Conservation (phyloP, 2,329 filamentous ascomycete genomes). For the Epichloe festucae region DNA sequence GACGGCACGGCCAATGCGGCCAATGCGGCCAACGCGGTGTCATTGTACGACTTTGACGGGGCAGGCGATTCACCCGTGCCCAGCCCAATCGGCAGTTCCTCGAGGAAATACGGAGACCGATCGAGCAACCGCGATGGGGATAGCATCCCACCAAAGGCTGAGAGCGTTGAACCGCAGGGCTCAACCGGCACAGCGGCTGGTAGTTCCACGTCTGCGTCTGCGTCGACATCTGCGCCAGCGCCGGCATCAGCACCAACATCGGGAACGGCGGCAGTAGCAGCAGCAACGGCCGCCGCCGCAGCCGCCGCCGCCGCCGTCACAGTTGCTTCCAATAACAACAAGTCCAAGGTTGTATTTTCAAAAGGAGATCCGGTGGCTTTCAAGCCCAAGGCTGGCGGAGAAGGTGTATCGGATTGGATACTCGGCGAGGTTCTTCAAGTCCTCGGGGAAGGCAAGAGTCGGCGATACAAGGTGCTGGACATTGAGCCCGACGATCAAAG, state of each 20-base stretch:
- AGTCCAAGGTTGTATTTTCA: constrained; percentile 42
- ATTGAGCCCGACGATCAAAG: constrained; percentile 61
- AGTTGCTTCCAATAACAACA: constrained; percentile 13
- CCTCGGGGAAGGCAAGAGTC: constrained; percentile 61
- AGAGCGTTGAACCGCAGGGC: constrained; percentile 42
- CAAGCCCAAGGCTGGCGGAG: constrained; percentile 42
- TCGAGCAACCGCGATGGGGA: constrained; percentile 32
- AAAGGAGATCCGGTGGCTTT: constrained; percentile 55
- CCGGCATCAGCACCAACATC: background rate
- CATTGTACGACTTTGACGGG: constrained; percentile 32
- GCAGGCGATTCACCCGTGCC: constrained; percentile 32
- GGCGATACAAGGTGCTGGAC: constrained; percentile 69
- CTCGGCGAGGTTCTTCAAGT: constrained; percentile 67
- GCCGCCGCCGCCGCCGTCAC: background rate
- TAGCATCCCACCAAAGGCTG: constrained; percentile 41
- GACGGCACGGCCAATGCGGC: constrained; percentile 11
- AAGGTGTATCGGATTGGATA: constrained; percentile 49
- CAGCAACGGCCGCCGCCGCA: background rate
- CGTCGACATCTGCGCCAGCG: background rate
- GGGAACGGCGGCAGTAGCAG: background rate
- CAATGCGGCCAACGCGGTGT: constrained; percentile 18
- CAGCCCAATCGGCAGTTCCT: constrained; percentile 25
- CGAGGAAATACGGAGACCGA: constrained; percentile 23
- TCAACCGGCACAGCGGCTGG: constrained; percentile 10
- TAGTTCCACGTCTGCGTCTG: background rate